Conservation (phyloP, 352 stramenopile species). For the Thalassiosira livingstoniorum region DNA sequence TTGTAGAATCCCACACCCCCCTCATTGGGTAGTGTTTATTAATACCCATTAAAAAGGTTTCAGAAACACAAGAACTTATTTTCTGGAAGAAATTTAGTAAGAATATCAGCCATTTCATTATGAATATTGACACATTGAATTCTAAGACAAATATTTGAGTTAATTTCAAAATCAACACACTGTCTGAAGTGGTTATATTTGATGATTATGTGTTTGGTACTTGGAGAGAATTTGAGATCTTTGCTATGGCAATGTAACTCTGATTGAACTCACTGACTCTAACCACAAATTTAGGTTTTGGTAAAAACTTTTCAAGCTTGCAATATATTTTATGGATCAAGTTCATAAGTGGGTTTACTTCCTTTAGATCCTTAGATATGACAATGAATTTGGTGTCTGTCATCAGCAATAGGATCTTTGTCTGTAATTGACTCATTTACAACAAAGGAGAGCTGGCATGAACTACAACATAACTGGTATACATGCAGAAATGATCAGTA, state of each 20-base stretch:
- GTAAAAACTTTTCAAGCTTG: conserved; percentile 3
- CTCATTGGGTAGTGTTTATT: background rate
- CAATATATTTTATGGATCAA: conserved; percentile 23
- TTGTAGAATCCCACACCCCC: background rate
- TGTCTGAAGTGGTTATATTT: conserved; percentile 49
- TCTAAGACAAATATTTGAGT: conserved; percentile 6
- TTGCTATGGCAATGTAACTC: conserved; percentile 29
- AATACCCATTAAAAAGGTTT: conserved; percentile 2
- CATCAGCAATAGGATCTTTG: conserved; percentile 40
- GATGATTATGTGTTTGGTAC: conserved; percentile 53
- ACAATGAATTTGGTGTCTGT: conserved; percentile 58
- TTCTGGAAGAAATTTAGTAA: conserved; percentile 31
- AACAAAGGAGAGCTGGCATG: conserved; percentile 29
- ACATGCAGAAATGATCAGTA: conserved; percentile 15
- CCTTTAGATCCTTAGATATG: conserved; percentile 26
- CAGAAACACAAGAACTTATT: background rate
- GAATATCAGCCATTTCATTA: conserved; percentile 36
- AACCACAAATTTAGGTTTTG: background rate
- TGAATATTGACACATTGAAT: conserved; percentile 10
- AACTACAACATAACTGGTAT: conserved; percentile 31
- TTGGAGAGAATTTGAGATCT: conserved; percentile 39
- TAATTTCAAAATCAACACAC: conserved; percentile 3
- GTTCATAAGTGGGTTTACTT: conserved; percentile 27
- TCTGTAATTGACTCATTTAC: conserved; percentile 42
- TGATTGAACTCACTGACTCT: conserved; percentile 60